A percentile compares a stretch with the other conserved stretches of the same genome.
phyloP scores from a whole-genome alignment of 2,329 filamentous ascomycete species.

The Colletotrichum navitas region DNA sequence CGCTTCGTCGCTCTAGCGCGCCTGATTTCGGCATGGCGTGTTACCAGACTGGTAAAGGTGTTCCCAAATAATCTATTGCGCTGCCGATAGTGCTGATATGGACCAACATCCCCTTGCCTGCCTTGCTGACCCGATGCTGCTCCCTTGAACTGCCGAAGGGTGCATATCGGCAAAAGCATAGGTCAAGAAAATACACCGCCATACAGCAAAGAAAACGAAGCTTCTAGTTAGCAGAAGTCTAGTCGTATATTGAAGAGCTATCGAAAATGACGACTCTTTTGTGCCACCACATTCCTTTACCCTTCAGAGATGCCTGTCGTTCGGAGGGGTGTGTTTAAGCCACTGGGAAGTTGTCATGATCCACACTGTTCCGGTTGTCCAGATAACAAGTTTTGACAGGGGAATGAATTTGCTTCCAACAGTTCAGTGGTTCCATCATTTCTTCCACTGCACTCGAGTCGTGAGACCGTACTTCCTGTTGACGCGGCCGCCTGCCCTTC shows the following conservation, averaged over 20 bases:
- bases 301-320: neutral
- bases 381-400: neutral
- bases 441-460: neutral
- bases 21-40: constrained; percentile 10
- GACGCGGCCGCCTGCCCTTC: constrained; percentile 27
- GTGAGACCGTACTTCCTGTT: constrained; percentile 12
- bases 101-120: constrained; percentile 20
- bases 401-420: neutral
- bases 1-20: constrained; percentile 37
- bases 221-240: neutral
- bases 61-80: neutral
- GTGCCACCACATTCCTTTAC: constrained; percentile 4
- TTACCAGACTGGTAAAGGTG: constrained; percentile 4
- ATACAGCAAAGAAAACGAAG: constrained; percentile 11
- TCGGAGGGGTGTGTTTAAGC: constrained; percentile 11
- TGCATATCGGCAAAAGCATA: constrained; percentile 34
- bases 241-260: neutral
- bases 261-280: constrained; percentile 27
- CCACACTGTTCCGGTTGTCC: neutral
- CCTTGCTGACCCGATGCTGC: constrained; percentile 4
- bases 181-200: constrained; percentile 13
- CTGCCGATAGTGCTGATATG: constrained; percentile 17
- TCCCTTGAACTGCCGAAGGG: constrained; percentile 37
- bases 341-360: neutral
- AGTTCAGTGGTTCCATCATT: neutral